Base-by-base conservation (phyloP, 2,329 filamentous ascomycete genomes). In the Chrysoporthe deuterocubensis region DNA sequence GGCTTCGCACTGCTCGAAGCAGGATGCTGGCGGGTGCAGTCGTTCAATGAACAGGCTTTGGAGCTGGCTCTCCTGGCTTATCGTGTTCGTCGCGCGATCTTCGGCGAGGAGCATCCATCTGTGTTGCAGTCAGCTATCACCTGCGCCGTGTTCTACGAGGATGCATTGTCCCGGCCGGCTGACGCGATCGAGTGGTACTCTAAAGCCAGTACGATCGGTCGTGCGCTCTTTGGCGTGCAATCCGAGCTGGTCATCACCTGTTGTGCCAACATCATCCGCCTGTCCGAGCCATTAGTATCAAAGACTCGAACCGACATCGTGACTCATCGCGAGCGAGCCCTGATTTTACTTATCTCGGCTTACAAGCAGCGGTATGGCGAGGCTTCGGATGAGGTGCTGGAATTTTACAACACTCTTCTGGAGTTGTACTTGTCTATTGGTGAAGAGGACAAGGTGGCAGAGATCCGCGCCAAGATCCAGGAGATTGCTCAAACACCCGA, bases 131-230 rank as follows among this genome's bases (percentile, higher is more conserved):
- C 59, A 2, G 42, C 59, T 34, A 32, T 62, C 14, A 46, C 18
- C 59, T 50, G 59, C 32, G 59, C 59, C 26, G 16, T 62, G 5
- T 48, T 62, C 3, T 62, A 21, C 43, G 59, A 62, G 43, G 9
- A 8, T 4, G 11, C 14, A 14, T 32, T 50, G 40, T 32, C 26
- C 32, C 59, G 43, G 13, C 59, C 59, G 16, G 32, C 42, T 18
- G 42, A 62, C 1, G 59, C 59, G 42, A 50, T 50, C 44, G 59
- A 46, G 18, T 62, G 59, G 59, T 62, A 62, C 18, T 21, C 34
- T n/a, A 62, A 62, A 62, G 59, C 59, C 42, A 48, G 40, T 14
- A 62, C 13, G 59, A 46, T 62, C 21, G 59, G 43, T 18, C 43
- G 44, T 18, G 34, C 4, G 42, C 26, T 62, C 44, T 43, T 62